Evolutionary conservation across 768 basidiomycete species (phyloP).

Genomic region (Leccinum rimulosum): DNA sequence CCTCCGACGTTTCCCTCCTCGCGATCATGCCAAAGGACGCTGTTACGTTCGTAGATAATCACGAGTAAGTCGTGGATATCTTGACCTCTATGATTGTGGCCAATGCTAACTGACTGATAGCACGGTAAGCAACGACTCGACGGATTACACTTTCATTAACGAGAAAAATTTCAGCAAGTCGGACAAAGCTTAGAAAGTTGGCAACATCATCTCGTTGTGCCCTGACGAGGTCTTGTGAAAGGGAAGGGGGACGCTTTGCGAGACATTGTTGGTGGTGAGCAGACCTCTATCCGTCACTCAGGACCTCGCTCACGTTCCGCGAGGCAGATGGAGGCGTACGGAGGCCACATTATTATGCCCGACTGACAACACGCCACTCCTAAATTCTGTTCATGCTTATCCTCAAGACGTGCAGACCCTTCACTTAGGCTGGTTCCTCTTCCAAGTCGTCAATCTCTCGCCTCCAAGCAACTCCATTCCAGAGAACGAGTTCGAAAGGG

Average conservation of each 20-base stretch:
- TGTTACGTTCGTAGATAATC: slow-evolving; percentile 89
- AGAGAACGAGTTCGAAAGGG: no score
- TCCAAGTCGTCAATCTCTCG: no score
- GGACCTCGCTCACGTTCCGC: no score
- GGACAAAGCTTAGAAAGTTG: slow-evolving; percentile 83
- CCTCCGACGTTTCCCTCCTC: slow-evolving; percentile 66
- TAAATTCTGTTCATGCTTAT: no score
- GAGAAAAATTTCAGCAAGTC: slow-evolving; percentile 41
- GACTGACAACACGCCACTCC: no score
- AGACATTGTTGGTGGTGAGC: slow-evolving; percentile 93
- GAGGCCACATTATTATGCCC: no score
- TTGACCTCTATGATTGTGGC: background rate
- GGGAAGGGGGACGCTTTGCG: slow-evolving; percentile 94
- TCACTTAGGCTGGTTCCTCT: no score
- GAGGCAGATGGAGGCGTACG: no score
- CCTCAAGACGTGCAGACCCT: no score
- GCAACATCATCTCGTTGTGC: slow-evolving; percentile 96
- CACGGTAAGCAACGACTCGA: slow-evolving; percentile 52
- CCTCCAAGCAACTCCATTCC: no score
- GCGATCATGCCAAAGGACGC: slow-evolving; percentile 71
- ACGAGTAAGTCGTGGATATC: slow-evolving; percentile 56
- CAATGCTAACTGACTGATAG: slow-evolving; percentile 33
- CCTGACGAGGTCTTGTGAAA: slow-evolving; percentile 97
- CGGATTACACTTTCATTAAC: slow-evolving; percentile 2
- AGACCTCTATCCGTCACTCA: no score